These are phyloP conservation scores for Dipteronia sinensis DNA, from an alignment of 345 rosid genomes.

Conservation along the genomic window DNA sequence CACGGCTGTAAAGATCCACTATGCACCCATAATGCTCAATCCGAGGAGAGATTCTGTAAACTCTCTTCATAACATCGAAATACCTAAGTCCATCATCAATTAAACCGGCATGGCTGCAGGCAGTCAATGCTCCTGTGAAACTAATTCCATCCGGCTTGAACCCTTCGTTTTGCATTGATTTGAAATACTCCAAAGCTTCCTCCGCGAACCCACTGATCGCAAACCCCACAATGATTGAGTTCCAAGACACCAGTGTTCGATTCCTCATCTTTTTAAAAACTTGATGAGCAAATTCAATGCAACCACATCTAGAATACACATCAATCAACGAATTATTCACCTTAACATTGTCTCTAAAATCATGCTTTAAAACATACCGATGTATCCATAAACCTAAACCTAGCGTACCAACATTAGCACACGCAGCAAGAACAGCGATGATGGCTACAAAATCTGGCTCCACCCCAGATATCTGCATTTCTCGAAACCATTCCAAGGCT, in stretches of 20 bases:
- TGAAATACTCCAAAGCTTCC: slow-evolving; percentile 56
- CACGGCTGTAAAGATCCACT: slow-evolving; percentile 85
- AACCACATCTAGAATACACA: slow-evolving; percentile 78
- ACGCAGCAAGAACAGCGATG: slow-evolving; percentile 66
- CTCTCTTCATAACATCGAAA: slow-evolving; percentile 56
- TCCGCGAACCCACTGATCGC: slow-evolving; percentile 60
- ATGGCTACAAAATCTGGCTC: slow-evolving; percentile 62
- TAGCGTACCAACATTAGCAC: slow-evolving; percentile 61
- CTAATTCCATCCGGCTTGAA: slow-evolving; percentile 69
- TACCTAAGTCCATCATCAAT: slow-evolving; percentile 60
- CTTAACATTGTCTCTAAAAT: slow-evolving; percentile 47
- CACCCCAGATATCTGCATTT: slow-evolving; percentile 62
- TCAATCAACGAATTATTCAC: slow-evolving; percentile 66
- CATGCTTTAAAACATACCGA: slow-evolving; percentile 44
- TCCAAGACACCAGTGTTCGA: slow-evolving; percentile 78
- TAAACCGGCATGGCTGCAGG: slow-evolving; percentile 72
- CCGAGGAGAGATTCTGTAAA: slow-evolving; percentile 54
- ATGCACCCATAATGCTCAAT: slow-evolving; percentile 90
- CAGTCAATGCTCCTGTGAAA: slow-evolving; percentile 68
- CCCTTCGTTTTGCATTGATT: slow-evolving; percentile 57
- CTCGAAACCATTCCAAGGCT: slow-evolving; percentile 62
- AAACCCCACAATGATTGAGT: slow-evolving; percentile 67
- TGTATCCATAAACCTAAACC: slow-evolving; percentile 58
- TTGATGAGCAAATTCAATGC: slow-evolving; percentile 58
- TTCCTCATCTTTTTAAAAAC: slow-evolving; percentile 62